Evolutionary conservation across 768 basidiomycete genomes (phyloP).

Genomic region (Podaxis sp.): DNA sequence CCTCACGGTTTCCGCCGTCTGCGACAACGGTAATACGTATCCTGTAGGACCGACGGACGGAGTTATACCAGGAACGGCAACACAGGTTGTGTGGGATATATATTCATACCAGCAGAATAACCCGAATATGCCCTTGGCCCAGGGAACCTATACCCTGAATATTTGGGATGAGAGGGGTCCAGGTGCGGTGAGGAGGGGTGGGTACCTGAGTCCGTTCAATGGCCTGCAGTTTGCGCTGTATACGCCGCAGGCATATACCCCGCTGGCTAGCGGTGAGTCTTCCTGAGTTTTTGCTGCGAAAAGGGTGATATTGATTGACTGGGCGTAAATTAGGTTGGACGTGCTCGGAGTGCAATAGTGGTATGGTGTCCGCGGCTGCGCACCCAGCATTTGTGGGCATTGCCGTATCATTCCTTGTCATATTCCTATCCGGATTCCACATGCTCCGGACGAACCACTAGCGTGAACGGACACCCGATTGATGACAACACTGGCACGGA

Average conservation of each 20-base stretch:
- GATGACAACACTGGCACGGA: slow-evolving; percentile 1
- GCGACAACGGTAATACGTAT: slow-evolving; percentile 88
- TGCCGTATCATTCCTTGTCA: slow-evolving; percentile 55
- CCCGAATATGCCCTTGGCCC: slow-evolving; percentile 67
- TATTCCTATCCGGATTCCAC: slow-evolving; percentile 66
- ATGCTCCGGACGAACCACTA: slow-evolving; percentile 40
- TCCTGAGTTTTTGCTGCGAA: not conserved
- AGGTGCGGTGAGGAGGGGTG: slow-evolving; percentile 54
- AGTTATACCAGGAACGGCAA: slow-evolving; percentile 68
- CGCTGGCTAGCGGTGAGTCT: slow-evolving; percentile 40
- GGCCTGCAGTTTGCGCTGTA: slow-evolving; percentile 83
- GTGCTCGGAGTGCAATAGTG: slow-evolving; percentile 46
- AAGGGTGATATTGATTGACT: not conserved
- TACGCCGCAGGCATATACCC: slow-evolving; percentile 70
- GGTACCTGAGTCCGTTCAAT: slow-evolving; percentile 68
- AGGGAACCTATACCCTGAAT: slow-evolving; percentile 73
- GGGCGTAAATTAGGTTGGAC: slow-evolving; percentile 47
- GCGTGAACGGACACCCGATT: not conserved
- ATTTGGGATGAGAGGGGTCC: slow-evolving; percentile 84
- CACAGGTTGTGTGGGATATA: slow-evolving; percentile 77
- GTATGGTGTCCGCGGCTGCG: slow-evolving; percentile 36
- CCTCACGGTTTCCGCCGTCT: slow-evolving; percentile 80
- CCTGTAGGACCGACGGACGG: slow-evolving; percentile 80
- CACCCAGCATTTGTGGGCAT: slow-evolving; percentile 60
- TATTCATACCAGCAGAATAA: slow-evolving; percentile 68